Conservation (phyloP, 345 rosid species). For the Rubroshorea leprosula region DNA sequence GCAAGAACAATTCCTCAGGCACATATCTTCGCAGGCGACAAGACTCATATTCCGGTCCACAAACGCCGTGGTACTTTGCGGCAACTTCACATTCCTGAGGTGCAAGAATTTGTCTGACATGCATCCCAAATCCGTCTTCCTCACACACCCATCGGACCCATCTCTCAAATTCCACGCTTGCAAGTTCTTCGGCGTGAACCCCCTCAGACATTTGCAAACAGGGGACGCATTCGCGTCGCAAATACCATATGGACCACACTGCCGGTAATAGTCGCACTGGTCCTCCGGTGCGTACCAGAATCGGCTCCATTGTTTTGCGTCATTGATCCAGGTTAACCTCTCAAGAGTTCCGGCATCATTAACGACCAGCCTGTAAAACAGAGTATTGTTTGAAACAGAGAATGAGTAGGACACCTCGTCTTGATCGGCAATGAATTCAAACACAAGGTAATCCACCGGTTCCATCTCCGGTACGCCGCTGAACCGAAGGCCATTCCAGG, state of each 20-base stretch:
- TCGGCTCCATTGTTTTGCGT: slow-evolving; percentile 35
- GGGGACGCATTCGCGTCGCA: slow-evolving; percentile 74
- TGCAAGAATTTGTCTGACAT: slow-evolving; percentile 43
- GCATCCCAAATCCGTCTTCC: slow-evolving; percentile 48
- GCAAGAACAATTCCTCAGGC: slow-evolving; percentile 41
- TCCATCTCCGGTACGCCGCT: slow-evolving; percentile 98
- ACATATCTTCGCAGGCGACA: slow-evolving; percentile 31
- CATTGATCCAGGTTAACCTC: slow-evolving; percentile 58
- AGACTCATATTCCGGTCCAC: slow-evolving; percentile 32
- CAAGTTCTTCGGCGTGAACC: slow-evolving; percentile 49
- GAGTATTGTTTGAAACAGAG: slow-evolving; percentile 13
- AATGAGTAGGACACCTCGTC: slow-evolving; percentile 54
- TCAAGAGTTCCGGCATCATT: slow-evolving; percentile 41
- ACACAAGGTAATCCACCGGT: slow-evolving; percentile 37
- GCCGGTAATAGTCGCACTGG: slow-evolving; percentile 58
- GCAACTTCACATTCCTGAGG: slow-evolving; percentile 60
- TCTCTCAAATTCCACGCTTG: slow-evolving; percentile 51
- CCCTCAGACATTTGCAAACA: slow-evolving; percentile 57
- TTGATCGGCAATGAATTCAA: slow-evolving; percentile 33
- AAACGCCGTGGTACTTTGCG: slow-evolving; percentile 38
- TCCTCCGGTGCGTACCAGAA: slow-evolving; percentile 89
- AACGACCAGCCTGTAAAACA: slow-evolving; percentile 49
- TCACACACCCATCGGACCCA: slow-evolving; percentile 66
- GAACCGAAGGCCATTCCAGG: slow-evolving; percentile 73
- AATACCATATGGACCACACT: slow-evolving; percentile 61